A percentile compares a stretch with the other conserved stretches of the same genome.
Conservation (phyloP, 805 yeast species). For the Cyberlindnera maritima region DNA sequence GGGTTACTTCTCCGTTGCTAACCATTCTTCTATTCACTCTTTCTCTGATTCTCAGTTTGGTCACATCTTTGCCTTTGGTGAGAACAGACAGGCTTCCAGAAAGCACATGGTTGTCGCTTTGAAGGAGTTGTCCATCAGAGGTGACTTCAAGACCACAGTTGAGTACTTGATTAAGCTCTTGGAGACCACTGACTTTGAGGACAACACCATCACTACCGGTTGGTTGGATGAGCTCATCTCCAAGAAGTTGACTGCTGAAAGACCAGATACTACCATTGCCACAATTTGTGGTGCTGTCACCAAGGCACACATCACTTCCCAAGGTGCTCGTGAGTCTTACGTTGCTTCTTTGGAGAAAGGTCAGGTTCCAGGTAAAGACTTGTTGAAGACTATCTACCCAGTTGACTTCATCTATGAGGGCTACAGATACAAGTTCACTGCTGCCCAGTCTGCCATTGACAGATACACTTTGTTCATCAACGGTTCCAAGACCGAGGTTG, state of each 20-base stretch:
- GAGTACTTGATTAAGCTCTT: slow-evolving; percentile 92
- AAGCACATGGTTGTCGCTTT: slow-evolving; percentile 99
- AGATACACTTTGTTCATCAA: slow-evolving; percentile 86
- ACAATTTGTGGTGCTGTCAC: slow-evolving; percentile 97
- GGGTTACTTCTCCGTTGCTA: slow-evolving; percentile 98
- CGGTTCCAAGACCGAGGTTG: slow-evolving; percentile 86
- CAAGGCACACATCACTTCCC: slow-evolving; percentile 83
- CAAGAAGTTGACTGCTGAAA: slow-evolving; percentile 91
- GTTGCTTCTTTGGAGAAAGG: slow-evolving; percentile 84
- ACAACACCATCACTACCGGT: slow-evolving; percentile 95
- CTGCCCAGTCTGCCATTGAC: slow-evolving; percentile 86
- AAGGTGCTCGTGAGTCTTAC: slow-evolving; percentile 67
- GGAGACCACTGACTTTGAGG: slow-evolving; percentile 96
- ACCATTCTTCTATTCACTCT: slow-evolving; percentile 95
- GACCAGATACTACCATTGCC: slow-evolving; percentile 90
- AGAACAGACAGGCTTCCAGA: slow-evolving; percentile 95
- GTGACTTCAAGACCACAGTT: slow-evolving; percentile 97
- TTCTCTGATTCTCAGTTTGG: slow-evolving; percentile 99
- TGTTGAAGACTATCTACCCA: slow-evolving; percentile 84
- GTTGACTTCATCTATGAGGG: slow-evolving; percentile 96
- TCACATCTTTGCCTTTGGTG: slow-evolving; percentile 98
- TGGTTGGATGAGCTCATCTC: slow-evolving; percentile 97
- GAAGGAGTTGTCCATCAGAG: slow-evolving; percentile 93
- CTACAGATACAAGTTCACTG: slow-evolving; percentile 88
- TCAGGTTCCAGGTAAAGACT: slow-evolving; percentile 83